Evolutionary conservation across 768 basidiomycete species (phyloP).

Genomic region (Wakefieldia striispora): DNA sequence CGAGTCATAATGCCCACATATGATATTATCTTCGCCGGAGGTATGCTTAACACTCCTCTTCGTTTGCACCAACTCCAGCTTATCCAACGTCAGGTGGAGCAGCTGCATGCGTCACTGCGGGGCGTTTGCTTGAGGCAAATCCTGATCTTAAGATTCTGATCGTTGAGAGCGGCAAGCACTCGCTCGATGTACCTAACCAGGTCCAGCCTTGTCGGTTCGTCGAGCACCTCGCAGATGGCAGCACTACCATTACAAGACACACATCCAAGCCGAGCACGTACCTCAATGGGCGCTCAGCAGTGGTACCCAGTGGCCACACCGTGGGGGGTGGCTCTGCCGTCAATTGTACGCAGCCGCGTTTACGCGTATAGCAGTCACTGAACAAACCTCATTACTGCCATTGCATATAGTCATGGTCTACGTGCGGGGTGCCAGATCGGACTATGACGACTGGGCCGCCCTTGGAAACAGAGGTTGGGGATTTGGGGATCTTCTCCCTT

Average conservation of each 20-base stretch:
- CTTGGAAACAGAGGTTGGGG: constrained; percentile 62
- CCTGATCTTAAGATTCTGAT: constrained; percentile 56
- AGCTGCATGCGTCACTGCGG: constrained; percentile 51
- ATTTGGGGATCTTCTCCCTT: constrained; percentile 52
- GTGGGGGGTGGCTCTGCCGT: constrained; percentile 64
- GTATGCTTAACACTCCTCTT: too few relatives aligned
- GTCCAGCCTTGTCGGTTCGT: constrained; percentile 54
- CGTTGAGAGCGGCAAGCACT: constrained; percentile 57
- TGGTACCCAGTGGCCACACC: constrained; percentile 47
- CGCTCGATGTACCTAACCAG: constrained; percentile 44
- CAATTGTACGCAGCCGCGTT: constrained; percentile 44
- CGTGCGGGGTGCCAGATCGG: too few relatives aligned
- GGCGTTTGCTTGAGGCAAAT: constrained; percentile 51
- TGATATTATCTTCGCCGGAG: too few relatives aligned
- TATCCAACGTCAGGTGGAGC: constrained; percentile 39
- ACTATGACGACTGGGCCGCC: constrained; percentile 48
- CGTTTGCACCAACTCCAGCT: too few relatives aligned
- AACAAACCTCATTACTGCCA: neutral
- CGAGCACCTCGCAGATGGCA: constrained; percentile 37
- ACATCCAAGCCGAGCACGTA: constrained; percentile 38
- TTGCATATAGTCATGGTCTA: neutral
- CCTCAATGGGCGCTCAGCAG: constrained; percentile 41
- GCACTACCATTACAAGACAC: constrained; percentile 46
- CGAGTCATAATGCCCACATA: too few relatives aligned
- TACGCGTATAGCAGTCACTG: too few relatives aligned